Evolutionary conservation across 345 rosid species (phyloP).

Genomic region (Arabidopsis arenosa): DNA sequence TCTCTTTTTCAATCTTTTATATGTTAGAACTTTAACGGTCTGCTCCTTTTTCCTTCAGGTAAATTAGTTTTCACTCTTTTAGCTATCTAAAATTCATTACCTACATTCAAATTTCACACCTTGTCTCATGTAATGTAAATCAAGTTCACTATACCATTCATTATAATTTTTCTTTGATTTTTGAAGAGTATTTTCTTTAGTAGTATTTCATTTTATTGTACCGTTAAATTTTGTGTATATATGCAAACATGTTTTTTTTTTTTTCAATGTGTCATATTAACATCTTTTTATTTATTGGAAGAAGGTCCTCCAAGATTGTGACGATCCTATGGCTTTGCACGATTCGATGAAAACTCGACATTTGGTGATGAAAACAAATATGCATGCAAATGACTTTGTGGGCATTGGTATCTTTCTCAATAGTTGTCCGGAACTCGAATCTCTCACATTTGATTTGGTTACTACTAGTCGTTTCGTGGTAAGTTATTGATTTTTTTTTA

Average conservation of each 20-base stretch:
- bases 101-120: neutral
- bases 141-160: neutral
- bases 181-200: neutral
- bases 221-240: neutral
- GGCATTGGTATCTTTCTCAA: constrained; percentile 56
- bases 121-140: neutral
- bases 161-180: neutral
- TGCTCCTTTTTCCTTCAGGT: constrained; percentile 30
- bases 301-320: constrained; percentile 44
- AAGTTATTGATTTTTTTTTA: neutral
- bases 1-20: constrained; percentile 3
- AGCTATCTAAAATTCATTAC: neutral
- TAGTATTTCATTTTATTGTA: neutral
- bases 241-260: neutral
- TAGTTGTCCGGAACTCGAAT: constrained; percentile 46
- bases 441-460: constrained; percentile 48
- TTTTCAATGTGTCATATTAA: neutral
- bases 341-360: constrained; percentile 41
- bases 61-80: neutral
- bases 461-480: constrained; percentile 41
- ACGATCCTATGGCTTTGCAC: constrained; percentile 38
- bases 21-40: constrained; percentile 13
- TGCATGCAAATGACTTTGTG: constrained; percentile 45
- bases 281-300: neutral
- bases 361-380: constrained; percentile 48